phyloP scores from a whole-genome alignment of 192 early-diverging fungal genomes.

The Coemansia aciculifera region DNA sequence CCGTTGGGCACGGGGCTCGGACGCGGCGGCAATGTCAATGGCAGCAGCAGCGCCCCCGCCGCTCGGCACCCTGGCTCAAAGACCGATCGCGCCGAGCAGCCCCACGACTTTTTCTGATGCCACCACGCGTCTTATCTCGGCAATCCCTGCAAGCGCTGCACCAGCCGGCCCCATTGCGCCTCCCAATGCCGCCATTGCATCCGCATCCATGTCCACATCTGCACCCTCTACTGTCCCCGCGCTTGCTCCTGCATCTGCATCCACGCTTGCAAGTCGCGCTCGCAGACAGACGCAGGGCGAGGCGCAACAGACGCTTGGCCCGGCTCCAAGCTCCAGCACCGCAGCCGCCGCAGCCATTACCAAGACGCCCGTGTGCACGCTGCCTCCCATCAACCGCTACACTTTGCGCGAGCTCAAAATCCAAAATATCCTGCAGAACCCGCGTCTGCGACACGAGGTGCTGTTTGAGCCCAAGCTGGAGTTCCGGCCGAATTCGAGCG shows the following conservation, averaged over 20 bases:
- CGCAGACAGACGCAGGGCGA: constrained; percentile 4
- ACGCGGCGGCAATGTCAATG: not conserved
- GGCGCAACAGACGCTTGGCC: not conserved
- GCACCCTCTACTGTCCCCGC: not conserved
- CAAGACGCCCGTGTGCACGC: constrained; percentile 9
- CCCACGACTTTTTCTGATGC: not conserved
- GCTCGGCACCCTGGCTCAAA: not conserved
- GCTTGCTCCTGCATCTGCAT: not conserved
- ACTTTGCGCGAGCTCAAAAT: constrained; percentile 84
- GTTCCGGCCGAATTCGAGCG: constrained; percentile 84
- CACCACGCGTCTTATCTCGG: not conserved
- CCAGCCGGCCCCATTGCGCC: not conserved
- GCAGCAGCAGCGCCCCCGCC: not conserved
- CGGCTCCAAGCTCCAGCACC: not conserved
- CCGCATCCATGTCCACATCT: not conserved
- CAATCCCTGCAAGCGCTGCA: constrained; percentile 2
- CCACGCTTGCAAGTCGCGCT: not conserved
- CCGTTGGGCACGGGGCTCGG: constrained; percentile 2
- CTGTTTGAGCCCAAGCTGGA: constrained; percentile 86
- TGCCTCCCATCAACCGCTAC: constrained; percentile 81
- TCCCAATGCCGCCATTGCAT: constrained; percentile 1
- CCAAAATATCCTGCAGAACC: constrained; percentile 78
- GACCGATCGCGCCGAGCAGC: constrained; percentile 2
- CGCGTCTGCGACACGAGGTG: constrained; percentile 87
- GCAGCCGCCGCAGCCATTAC: not conserved